A percentile compares a stretch with the other conserved stretches of the same genome.
Conservation (phyloP, 805 yeast species). For the Yamadazyma kitorensis region DNA sequence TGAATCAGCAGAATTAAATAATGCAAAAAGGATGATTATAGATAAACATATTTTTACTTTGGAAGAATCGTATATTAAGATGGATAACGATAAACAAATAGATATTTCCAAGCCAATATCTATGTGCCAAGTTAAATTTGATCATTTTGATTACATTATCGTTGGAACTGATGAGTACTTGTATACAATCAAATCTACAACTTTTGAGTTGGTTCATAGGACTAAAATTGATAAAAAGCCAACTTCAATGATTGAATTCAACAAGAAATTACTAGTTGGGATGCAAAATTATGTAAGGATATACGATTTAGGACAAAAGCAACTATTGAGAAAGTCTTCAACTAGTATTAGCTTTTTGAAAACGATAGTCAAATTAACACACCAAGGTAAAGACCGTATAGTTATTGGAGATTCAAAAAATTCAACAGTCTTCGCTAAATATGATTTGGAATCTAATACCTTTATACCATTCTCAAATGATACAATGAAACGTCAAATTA, state of each 20-base stretch:
- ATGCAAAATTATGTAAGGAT: constrained; percentile 50
- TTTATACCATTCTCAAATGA: constrained; percentile 74
- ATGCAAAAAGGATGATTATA: neutral
- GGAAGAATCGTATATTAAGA: constrained; percentile 1
- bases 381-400: constrained; percentile 54
- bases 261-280: constrained; percentile 60
- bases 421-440: constrained; percentile 59
- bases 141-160: constrained; percentile 32
- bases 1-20: constrained; percentile 1
- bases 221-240: constrained; percentile 54
- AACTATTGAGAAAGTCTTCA: constrained; percentile 66
- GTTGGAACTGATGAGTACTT: constrained; percentile 43
- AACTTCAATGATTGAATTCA: constrained; percentile 49
- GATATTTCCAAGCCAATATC: constrained; percentile 43
- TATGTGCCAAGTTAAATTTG: constrained; percentile 31
- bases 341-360: constrained; percentile 40
- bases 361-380: constrained; percentile 50
- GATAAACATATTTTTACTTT: constrained; percentile 3
- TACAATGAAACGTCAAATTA: constrained; percentile 60
- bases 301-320: constrained; percentile 76
- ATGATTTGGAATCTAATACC: constrained; percentile 42
- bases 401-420: constrained; percentile 71
- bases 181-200: constrained; percentile 18
- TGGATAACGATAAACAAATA: constrained; percentile 29
- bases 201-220: constrained; percentile 47